Conservation (phyloP, 495 filamentous ascomycete genomes). For the Penicillium bialowiezense region DNA sequence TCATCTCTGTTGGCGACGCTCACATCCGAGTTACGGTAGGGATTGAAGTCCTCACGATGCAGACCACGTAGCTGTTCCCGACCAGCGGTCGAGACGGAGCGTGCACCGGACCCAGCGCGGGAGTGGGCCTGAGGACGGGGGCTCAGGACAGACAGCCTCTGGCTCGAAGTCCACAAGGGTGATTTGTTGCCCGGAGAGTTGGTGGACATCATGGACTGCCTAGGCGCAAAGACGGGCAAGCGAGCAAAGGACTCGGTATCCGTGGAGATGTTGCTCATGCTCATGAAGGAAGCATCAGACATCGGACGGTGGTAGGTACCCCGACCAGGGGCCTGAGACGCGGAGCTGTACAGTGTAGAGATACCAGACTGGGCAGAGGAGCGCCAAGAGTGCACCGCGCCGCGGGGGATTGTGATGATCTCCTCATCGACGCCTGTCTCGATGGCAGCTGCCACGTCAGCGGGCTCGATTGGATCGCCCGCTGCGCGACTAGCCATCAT, state of each 20-base stretch:
- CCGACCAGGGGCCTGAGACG: constrained; percentile 24
- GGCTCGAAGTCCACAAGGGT: constrained; percentile 10
- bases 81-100: constrained; percentile 31
- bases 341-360: constrained; percentile 34
- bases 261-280: constrained; percentile 31
- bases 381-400: constrained; percentile 38
- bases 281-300: constrained; percentile 30
- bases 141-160: constrained; percentile 11
- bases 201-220: constrained; percentile 20
- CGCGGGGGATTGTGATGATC: constrained; percentile 39
- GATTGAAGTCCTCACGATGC: constrained; percentile 36
- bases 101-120: constrained; percentile 20
- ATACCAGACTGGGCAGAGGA: constrained; percentile 37
- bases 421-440: constrained; percentile 37
- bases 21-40: constrained; percentile 42
- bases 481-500: constrained; percentile 34
- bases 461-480: constrained; percentile 25
- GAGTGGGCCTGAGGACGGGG: constrained; percentile 11
- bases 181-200: constrained; percentile 14
- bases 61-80: constrained; percentile 38
- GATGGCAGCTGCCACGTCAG: constrained; percentile 26
- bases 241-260: constrained; percentile 33
- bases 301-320: constrained; percentile 18
- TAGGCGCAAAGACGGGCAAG: constrained; percentile 40
- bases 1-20: constrained; percentile 42